Base-by-base conservation (phyloP, 768 basidiomycete genomes). In the Serendipita sp. region DNA sequence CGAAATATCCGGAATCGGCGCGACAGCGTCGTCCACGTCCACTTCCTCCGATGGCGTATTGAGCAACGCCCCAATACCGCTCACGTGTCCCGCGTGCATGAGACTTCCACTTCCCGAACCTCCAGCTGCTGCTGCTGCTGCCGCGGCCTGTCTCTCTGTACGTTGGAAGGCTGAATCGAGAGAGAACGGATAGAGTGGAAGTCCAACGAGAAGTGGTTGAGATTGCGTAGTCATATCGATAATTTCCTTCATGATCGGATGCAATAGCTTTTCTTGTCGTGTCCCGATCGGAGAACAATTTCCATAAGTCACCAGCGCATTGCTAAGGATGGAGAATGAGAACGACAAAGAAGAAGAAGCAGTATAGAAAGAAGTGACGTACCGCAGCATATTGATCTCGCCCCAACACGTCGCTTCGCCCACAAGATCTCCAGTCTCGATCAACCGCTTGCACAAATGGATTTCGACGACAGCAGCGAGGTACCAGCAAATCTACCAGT, bases 381-480 rank as follows among this genome's bases (percentile, higher is more conserved):
- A 87, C 89, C 89, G 79, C 56, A 92, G 75, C 1, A 88, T 80
- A 67, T 92, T 92, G 71, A 92, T 91, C 73, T 92, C 89, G 0
- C 87, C 87, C 89, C 90, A 92, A 8, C 87, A 85, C 0, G 83
- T 83, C 35, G 86, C 82, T 73, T 92, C 89, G 67, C 83, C 77
- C 58, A 81, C 81, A 13, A 77, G 76, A 73, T 92, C 88, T n/a
- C 85, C 83, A 53, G 82, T 82, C 71, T 91, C 88, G 66, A 92
- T 91, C 71, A 85, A 86, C 70, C 88, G 84, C 71, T 88, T 89
- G 79, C 89, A 92, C 45, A 89, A 77, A 69, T 92, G 89, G 54
- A 92, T 83, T 71, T 90, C 85, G 3, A 92, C 87, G 3, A 88
- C 89, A 13, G 90, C 89, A 4, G 89, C 90, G 15, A 92, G 82